phyloP scores from a whole-genome alignment of 169 alveolate species.

The Cryptosporidium tyzzeri region DNA sequence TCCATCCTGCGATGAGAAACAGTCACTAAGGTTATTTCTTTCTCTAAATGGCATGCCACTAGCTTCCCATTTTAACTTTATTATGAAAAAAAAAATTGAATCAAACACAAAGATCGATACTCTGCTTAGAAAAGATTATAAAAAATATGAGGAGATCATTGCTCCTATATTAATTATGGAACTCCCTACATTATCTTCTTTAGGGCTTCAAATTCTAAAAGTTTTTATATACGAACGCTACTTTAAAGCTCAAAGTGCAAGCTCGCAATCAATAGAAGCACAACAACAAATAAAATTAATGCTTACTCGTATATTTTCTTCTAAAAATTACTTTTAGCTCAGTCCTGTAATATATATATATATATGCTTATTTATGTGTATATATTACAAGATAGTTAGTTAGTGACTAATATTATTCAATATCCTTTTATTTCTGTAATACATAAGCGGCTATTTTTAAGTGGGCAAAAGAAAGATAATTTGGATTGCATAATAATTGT shows the following conservation, averaged over 20 bases:
- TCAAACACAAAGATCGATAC: neutral
- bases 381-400: neutral
- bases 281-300: conserved; percentile 14
- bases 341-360: neutral
- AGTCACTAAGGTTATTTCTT: conserved; percentile 27
- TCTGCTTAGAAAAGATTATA: conserved; percentile 10
- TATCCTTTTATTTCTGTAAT: conserved; percentile 11
- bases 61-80: conserved; percentile 17
- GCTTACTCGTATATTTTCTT: conserved; percentile 3
- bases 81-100: conserved; percentile 3
- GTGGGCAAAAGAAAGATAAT: conserved; percentile 45
- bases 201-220: conserved; percentile 41
- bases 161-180: conserved; percentile 2
- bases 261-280: neutral
- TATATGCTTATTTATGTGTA: neutral
- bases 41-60: conserved; percentile 43
- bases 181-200: conserved; percentile 54
- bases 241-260: neutral
- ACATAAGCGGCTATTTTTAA: conserved; percentile 46
- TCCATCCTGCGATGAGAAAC: conserved; percentile 55
- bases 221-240: neutral
- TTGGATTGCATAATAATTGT: conserved; percentile 37
- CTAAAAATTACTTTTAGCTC: neutral
- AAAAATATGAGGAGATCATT: conserved; percentile 7
- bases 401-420: neutral